These are phyloP conservation scores for Schrenkiella parvula DNA, from an alignment of 345 rosid species.

Conservation along the genomic window DNA sequence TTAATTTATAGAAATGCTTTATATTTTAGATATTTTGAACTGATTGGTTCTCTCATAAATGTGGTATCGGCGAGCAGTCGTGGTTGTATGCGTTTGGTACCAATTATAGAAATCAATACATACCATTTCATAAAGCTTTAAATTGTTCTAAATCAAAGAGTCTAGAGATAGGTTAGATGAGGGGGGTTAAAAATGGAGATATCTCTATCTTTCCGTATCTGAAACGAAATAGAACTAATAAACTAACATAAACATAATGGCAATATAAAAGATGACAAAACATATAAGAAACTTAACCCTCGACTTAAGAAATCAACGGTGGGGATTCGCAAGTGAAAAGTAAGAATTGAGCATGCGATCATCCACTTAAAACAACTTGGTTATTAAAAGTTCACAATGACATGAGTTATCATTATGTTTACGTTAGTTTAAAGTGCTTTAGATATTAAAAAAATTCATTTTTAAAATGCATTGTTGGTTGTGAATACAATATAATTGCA, in stretches of 20 bases:
- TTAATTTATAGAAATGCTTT: too few species aligned
- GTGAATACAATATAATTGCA: background rate
- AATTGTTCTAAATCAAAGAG: background rate
- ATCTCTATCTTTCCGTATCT: background rate
- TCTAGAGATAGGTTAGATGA: background rate
- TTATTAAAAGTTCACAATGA: background rate
- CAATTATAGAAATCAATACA: background rate
- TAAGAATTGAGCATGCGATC: background rate
- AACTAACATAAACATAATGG: slow-evolving; percentile 2
- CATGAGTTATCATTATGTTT: background rate
- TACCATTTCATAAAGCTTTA: background rate
- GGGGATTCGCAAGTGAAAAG: background rate
- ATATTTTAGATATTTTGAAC: too few species aligned
- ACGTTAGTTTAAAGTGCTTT: too few species aligned
- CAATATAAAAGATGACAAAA: background rate
- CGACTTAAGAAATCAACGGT: slow-evolving; percentile 19
- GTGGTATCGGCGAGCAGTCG: background rate
- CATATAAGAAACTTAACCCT: background rate
- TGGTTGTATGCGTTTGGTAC: background rate
- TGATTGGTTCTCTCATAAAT: background rate
- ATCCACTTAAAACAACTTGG: background rate
- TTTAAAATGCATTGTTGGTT: background rate
- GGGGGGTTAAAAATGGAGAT: background rate
- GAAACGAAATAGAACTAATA: background rate
- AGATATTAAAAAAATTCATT: too few species aligned